A percentile compares a stretch with the other conserved stretches of the same genome.
These are phyloP conservation scores for Arbutus unedo DNA, from an alignment of 148 eudicot genomes.

Conservation along the genomic window DNA sequence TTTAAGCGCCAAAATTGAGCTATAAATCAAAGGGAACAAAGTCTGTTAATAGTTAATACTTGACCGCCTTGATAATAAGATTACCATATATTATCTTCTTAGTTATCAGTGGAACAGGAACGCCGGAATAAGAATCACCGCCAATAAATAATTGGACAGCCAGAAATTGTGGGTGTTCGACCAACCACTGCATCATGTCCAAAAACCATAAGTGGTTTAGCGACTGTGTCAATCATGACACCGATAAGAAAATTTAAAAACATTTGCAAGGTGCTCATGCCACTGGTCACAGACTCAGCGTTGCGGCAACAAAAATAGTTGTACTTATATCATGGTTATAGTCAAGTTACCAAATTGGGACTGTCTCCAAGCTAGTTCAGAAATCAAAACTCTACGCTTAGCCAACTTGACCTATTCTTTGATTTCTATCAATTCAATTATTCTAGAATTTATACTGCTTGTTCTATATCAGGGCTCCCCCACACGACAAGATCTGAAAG, in stretches of 20 bases:
- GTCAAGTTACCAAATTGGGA: too few species aligned
- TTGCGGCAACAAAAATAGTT: too few species aligned
- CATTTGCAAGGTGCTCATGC: not conserved
- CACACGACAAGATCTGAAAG: too few species aligned
- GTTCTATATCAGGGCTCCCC: too few species aligned
- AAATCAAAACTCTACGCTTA: too few species aligned
- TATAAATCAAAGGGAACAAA: not conserved
- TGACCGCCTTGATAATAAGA: not conserved
- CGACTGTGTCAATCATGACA: too few species aligned
- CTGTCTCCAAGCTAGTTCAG: too few species aligned
- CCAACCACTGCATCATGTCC: conserved; percentile 28
- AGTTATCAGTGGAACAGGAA: conserved; percentile 23
- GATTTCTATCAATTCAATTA: too few species aligned
- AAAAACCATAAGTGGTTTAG: not conserved
- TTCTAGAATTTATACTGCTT: too few species aligned
- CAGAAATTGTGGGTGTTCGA: conserved; percentile 26
- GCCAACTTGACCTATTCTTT: too few species aligned
- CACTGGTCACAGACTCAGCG: too few species aligned
- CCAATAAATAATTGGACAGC: conserved; percentile 24
- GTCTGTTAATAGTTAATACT: not conserved
- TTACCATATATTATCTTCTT: conserved; percentile 22
- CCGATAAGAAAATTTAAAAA: not conserved
- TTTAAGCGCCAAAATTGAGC: not conserved
- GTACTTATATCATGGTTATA: too few species aligned
- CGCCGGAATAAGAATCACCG: conserved; percentile 33